These are phyloP conservation scores for Diaporthe capsici DNA, from an alignment of 2,329 filamentous ascomycete genomes.

Conservation along the genomic window DNA sequence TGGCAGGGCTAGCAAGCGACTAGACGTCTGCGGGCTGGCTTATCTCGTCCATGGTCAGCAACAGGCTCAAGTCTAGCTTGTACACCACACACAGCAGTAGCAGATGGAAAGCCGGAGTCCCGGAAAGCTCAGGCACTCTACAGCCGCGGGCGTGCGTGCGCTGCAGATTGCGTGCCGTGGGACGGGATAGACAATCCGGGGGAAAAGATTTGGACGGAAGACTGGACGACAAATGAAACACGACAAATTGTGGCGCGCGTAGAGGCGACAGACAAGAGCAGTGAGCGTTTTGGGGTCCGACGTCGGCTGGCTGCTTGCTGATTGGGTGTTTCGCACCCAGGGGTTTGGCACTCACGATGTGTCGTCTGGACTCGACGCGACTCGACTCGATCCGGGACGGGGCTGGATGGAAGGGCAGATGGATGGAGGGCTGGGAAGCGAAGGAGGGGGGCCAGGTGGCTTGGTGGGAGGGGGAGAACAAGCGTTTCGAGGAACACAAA, in stretches of 20 bases:
- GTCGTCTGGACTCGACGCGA: slow-evolving; percentile 14
- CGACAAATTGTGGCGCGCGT: background rate
- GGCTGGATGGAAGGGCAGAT: background rate
- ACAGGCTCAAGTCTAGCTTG: slow-evolving; percentile 4
- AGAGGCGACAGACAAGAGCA: background rate
- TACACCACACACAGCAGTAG: background rate
- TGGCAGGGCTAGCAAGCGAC: slow-evolving; percentile 14
- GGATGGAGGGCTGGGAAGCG: background rate
- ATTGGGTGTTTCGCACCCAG: slow-evolving; percentile 21
- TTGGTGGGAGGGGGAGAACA: background rate
- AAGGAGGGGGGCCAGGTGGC: background rate
- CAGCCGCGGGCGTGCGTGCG: background rate
- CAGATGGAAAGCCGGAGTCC: background rate
- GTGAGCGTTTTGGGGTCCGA: background rate
- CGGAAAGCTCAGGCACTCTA: slow-evolving; percentile 21
- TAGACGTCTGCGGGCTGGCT: slow-evolving; percentile 18
- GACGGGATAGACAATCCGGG: slow-evolving; percentile 11
- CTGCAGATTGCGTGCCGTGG: slow-evolving; percentile 16
- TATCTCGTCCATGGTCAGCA: slow-evolving; percentile 20
- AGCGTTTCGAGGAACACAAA: background rate
- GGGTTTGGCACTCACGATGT: slow-evolving; percentile 28
- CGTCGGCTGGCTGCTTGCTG: slow-evolving; percentile 4
- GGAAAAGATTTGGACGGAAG: slow-evolving; percentile 1
- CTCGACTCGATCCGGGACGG: slow-evolving; percentile 15
- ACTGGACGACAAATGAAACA: slow-evolving; percentile 25